Evolutionary conservation across 2,329 filamentous ascomycete genomes (phyloP), one percentile per base, ranked within the genome.

Genomic region (Monilinia fructicola): DNA sequence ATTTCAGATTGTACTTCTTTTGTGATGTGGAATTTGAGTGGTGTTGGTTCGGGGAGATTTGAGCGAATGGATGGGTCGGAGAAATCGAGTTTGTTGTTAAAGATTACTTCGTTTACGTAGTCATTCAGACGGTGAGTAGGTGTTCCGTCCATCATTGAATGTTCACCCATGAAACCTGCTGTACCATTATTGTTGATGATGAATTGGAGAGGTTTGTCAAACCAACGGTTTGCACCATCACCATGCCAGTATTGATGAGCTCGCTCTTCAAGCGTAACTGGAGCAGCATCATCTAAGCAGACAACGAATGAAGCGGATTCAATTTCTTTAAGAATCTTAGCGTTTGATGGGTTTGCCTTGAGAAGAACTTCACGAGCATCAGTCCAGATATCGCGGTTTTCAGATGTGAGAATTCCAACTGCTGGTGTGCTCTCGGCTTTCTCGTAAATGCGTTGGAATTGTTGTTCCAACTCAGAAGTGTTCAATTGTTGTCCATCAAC

Each of bases 91-190:
- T 95, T 96, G 81, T 97, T 94, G 81, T 90, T 89, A 81, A 97
- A 93, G 78, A 98, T 97, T 75, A 91, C 85, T 77, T 91, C 88
- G 81, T 94, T 96, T 77, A 96, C 85, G 76, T 93, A 95, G 84
- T 99, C 95, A 79, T 97, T 99, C 21, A 99, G 85, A 54, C 96
- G 90, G 80, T 98, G 95, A 2, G 96, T 99, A 1, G 96, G 93
- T 9, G 95, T 99, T 71, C 96, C 95, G 77, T 99, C 95, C 96
- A 99, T 99, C 95, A 99, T 98, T 74, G 91, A 96, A 84, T 99
- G 95, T 81, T 99, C 95, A 76, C 95, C 95, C 85, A 93, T 94
- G 84, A 99, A 99, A 69, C 95, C 95, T 2, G 95, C 91, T 10
- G 95, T 96, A 73, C 95, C 95, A 78, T 99, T 99, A 78, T 99